Percentiles rank a stretch among this genome's conserved stretches.
Conservation (phyloP, 306 rosid genomes). For the Ochetophila trinervis region DNA sequence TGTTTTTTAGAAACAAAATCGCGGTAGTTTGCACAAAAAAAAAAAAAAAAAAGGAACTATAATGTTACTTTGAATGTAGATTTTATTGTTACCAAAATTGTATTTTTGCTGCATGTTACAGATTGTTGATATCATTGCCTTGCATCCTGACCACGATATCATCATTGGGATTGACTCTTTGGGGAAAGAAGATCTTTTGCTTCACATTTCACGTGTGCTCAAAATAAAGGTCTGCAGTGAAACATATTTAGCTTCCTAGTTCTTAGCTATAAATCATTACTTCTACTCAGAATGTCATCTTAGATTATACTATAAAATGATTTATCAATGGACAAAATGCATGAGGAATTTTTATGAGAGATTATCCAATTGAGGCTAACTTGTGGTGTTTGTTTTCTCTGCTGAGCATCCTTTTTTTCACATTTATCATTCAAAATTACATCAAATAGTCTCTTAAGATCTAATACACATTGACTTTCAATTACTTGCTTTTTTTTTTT, state of each 20-base stretch:
- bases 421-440: no score
- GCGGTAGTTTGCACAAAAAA: not conserved
- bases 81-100: not conserved
- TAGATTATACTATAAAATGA: no score
- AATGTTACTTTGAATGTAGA: not conserved
- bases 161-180: conserved; percentile 60
- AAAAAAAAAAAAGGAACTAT: not conserved
- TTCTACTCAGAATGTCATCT: not conserved
- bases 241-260: not conserved
- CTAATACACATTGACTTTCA: not conserved
- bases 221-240: conserved; percentile 51
- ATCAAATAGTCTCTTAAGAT: not conserved
- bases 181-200: conserved; percentile 75
- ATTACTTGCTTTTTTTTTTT: not conserved
- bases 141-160: conserved; percentile 68
- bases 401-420: not conserved
- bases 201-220: conserved; percentile 49
- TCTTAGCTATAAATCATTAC: not conserved
- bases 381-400: not conserved
- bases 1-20: no score
- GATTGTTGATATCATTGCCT: conserved; percentile 53
- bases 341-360: no score
- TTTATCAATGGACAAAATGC: no score
- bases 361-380: not conserved
- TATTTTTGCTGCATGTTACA: conserved; percentile 25